Evolutionary conservation across 2,329 filamentous ascomycete genomes (phyloP), one percentile per base, ranked within the genome.

Genomic region (Incumbomyces lentus): DNA sequence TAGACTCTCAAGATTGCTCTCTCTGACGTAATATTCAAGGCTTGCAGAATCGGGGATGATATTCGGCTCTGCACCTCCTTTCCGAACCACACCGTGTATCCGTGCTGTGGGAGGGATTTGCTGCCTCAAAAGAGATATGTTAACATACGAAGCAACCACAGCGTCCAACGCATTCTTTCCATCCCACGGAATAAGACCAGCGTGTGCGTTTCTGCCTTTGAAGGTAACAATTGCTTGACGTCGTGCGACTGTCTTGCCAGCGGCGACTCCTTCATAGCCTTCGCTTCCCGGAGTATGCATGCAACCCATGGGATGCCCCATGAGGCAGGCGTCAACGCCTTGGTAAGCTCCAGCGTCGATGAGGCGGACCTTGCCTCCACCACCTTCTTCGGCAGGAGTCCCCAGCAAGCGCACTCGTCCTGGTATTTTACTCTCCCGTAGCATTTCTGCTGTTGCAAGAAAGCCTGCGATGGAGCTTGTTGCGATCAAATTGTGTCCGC

Each of bases 151-250:
- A 0, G 67, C 64, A 2, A 79, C 64, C 17, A 77, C 55, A 0
- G 75, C 76, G 52, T 81, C 77, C 0, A 79, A 67, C 0, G 77
- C 76, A 55, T 81, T 80, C 52, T 74, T 67, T 0, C 77, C 77
- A 4, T 75, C 65, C 75, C 75, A 79, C 0, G 76, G 77, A n/a
- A 65, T 70, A 2, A 70, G 70, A 0, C 72, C 75, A 0, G 75
- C 76, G 52, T 80, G 76, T 0, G 77, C 74, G 46, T 71, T 71
- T 42, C 68, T 68, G 1, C 77, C 78, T 1, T 58, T 62, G 48
- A 71, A 74, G 50, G 65, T 63, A 38, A 68, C 64, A 14, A 56
- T 53, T 16, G 67, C 54, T 31, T 64, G 57, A 22, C 65, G 59
- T 2, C 62, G 56, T 1, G 63, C 63, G 34, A 65, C 62, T 55